These are phyloP conservation scores for Penicillium sp. DNA, from an alignment of 2,329 filamentous ascomycete species.

Conservation along the genomic window DNA sequence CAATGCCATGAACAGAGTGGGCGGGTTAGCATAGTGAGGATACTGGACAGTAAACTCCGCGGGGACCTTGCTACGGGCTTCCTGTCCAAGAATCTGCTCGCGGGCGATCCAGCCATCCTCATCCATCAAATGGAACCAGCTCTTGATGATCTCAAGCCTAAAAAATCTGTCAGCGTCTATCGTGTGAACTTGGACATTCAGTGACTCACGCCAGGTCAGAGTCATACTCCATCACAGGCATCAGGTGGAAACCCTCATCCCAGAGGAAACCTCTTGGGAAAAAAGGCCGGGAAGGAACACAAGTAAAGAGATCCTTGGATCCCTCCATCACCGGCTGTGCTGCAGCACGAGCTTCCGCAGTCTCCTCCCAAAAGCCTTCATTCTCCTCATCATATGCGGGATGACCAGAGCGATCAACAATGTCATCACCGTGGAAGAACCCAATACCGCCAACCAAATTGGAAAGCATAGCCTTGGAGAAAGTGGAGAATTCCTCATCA, in stretches of 20 bases:
- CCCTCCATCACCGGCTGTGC: slow-evolving; percentile 73
- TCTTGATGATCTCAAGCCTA: slow-evolving; percentile 79
- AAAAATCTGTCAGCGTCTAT: slow-evolving; percentile 17
- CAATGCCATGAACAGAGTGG: slow-evolving; percentile 88
- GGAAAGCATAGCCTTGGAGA: slow-evolving; percentile 88
- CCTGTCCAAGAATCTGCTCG: slow-evolving; percentile 89
- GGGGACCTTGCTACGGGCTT: slow-evolving; percentile 94
- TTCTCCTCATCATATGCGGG: slow-evolving; percentile 92
- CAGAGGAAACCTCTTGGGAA: slow-evolving; percentile 96
- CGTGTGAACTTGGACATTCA: not conserved
- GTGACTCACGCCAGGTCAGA: slow-evolving; percentile 70
- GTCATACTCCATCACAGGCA: slow-evolving; percentile 93
- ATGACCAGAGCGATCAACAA: slow-evolving; percentile 91
- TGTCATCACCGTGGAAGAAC: slow-evolving; percentile 86
- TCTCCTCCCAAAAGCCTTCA: slow-evolving; percentile 93
- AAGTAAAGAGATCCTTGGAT: slow-evolving; percentile 86
- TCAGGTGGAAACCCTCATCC: slow-evolving; percentile 96
- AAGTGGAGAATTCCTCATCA: slow-evolving; percentile 69
- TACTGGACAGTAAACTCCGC: slow-evolving; percentile 93
- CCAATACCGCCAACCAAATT: slow-evolving; percentile 93
- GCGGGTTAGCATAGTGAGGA: slow-evolving; percentile 95
- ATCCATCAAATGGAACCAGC: slow-evolving; percentile 96
- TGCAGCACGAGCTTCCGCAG: slow-evolving; percentile 74
- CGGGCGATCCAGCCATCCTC: slow-evolving; percentile 96
- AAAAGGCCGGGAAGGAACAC: slow-evolving; percentile 89